Percentiles rank a stretch among this genome's conserved stretches.
Conservation (phyloP, 1,139 yeast genomes). For the Candida anutae region DNA sequence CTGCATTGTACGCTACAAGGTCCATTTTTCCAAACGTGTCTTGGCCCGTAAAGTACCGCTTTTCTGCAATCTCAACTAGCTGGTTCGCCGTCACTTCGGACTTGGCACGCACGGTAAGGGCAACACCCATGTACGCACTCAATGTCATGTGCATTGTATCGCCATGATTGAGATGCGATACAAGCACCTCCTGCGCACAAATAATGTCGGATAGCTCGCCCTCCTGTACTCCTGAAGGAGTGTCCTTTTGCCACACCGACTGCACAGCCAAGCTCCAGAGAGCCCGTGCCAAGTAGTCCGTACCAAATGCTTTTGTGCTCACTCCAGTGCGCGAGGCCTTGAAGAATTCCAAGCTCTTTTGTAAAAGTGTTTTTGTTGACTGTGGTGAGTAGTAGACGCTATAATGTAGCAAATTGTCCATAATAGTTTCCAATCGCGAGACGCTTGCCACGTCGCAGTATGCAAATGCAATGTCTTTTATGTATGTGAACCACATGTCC, state of each 20-base stretch:
- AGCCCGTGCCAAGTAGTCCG: slow-evolving; percentile 6
- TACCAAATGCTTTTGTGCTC: slow-evolving; percentile 3
- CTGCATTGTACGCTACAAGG: slow-evolving; percentile 16
- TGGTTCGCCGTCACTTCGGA: slow-evolving; percentile 19
- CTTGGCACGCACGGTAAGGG: slow-evolving; percentile 19
- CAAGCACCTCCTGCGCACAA: slow-evolving; percentile 24
- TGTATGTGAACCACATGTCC: slow-evolving; percentile 27
- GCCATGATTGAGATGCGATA: slow-evolving; percentile 16
- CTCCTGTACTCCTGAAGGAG: no score
- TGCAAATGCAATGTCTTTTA: slow-evolving; percentile 10
- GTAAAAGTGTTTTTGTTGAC: slow-evolving; percentile 12
- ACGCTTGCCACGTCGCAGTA: slow-evolving; percentile 10
- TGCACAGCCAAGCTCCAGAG: slow-evolving; percentile 8
- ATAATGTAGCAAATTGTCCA: slow-evolving; percentile 22
- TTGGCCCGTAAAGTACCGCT: slow-evolving; percentile 12
- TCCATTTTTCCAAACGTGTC: slow-evolving; percentile 10
- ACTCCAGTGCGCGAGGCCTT: slow-evolving; percentile 4
- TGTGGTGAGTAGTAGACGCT: slow-evolving; percentile 18
- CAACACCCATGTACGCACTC: slow-evolving; percentile 34
- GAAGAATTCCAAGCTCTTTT: slow-evolving; percentile 9
- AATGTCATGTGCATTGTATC: no score
- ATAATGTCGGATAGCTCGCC: slow-evolving; percentile 10
- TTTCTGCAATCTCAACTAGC: slow-evolving; percentile 22
- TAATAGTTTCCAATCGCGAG: slow-evolving; percentile 12
- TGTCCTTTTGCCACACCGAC: slow-evolving; percentile 1